Conservation (phyloP, 1,284 basidiomycete species). For the Ceratobasidium sp. region DNA sequence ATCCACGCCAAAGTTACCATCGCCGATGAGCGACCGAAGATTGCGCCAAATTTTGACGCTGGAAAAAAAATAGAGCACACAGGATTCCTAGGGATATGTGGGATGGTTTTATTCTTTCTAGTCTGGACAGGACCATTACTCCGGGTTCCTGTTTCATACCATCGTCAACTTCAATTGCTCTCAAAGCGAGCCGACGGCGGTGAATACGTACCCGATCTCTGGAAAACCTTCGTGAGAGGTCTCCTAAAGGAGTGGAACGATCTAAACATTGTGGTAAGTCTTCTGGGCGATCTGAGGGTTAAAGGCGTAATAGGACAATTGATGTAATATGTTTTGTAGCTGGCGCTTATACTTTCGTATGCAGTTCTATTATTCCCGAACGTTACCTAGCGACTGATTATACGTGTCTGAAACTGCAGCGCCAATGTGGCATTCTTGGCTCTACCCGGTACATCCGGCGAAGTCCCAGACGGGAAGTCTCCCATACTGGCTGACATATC, state of each 20-base stretch:
- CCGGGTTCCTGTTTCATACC: conserved; percentile 11
- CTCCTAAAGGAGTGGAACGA: conserved; percentile 37
- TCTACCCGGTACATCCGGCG: conserved; percentile 24
- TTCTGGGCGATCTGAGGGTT: no score
- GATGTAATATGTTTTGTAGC: background rate
- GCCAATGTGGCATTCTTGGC: conserved; percentile 40
- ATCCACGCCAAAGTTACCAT: background rate
- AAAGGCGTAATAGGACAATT: background rate
- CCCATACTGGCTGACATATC: conserved; percentile 8
- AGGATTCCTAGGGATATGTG: background rate
- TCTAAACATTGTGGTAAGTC: conserved; percentile 30
- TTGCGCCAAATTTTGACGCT: background rate
- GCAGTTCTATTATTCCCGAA: background rate
- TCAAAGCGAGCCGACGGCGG: conserved; percentile 16
- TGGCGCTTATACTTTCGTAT: conserved; percentile 28
- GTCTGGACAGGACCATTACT: conserved; percentile 28
- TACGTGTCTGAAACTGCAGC: background rate
- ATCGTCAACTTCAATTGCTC: background rate
- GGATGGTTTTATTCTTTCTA: conserved; percentile 1
- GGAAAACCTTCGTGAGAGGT: conserved; percentile 15
- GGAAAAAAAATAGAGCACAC: background rate
- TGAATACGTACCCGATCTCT: conserved; percentile 24
- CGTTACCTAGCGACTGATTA: background rate
- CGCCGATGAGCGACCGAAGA: background rate
- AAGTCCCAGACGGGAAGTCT: background rate